A percentile compares a stretch with the other conserved stretches of the same genome.
Conservation (phyloP, 2,329 filamentous ascomycete genomes). For the Xylariaceae sp. region DNA sequence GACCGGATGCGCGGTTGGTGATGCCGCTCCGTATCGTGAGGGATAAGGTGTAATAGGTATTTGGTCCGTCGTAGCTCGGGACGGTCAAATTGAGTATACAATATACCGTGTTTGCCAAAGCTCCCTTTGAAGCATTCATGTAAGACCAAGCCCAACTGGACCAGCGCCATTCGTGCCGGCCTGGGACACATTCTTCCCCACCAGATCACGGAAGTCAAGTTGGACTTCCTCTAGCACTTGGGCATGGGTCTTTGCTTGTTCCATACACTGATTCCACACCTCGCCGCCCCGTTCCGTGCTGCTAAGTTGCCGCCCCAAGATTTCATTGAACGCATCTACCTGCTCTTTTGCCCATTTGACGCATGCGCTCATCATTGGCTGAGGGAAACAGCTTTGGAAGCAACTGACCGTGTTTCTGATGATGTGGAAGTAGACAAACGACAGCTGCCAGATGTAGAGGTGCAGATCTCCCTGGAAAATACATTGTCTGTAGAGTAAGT, state of each 20-base stretch:
- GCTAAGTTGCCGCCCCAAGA: conserved; percentile 78
- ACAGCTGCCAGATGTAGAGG: conserved; percentile 89
- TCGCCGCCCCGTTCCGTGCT: conserved; percentile 71
- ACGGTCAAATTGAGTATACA: background rate
- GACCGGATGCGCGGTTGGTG: too few relatives aligned
- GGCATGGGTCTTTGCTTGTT: conserved; percentile 74
- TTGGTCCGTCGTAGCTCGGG: too few relatives aligned
- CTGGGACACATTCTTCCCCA: conserved; percentile 53
- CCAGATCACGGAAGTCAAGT: conserved; percentile 78
- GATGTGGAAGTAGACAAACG: conserved; percentile 90
- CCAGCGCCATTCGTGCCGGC: conserved; percentile 23
- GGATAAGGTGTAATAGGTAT: too few relatives aligned
- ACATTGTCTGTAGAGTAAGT: conserved; percentile 60
- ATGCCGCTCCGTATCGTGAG: too few relatives aligned
- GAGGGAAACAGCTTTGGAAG: conserved; percentile 81
- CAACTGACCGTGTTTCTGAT: conserved; percentile 89
- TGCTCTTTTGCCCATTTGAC: conserved; percentile 98
- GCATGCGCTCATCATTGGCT: conserved; percentile 83
- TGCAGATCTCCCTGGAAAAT: conserved; percentile 92
- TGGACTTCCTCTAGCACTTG: conserved; percentile 77
- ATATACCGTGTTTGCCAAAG: background rate
- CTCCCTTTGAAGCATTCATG: conserved; percentile 6
- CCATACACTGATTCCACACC: conserved; percentile 78
- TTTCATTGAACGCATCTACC: conserved; percentile 81
- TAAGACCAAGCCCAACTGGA: conserved; percentile 41